Evolutionary conservation across 352 stramenopile genomes (phyloP).

Genomic region (Halophytophthora batemanensis): DNA sequence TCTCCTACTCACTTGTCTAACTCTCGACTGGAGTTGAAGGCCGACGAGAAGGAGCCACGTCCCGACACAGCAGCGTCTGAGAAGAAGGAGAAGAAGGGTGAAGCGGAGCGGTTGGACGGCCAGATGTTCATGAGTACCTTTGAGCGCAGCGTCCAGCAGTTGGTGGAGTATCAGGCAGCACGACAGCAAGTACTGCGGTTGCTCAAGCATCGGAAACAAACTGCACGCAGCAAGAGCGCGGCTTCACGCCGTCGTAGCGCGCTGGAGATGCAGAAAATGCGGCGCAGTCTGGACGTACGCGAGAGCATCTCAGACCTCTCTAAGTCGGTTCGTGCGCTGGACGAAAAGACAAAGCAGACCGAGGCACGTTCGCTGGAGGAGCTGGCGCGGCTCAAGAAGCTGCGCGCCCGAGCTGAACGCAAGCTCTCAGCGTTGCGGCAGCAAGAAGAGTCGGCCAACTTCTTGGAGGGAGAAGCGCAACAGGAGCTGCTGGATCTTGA

Average conservation of each 20-base stretch:
- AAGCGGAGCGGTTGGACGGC: slow-evolving; percentile 8
- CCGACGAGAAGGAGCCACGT: slow-evolving; percentile 3
- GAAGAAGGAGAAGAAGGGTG: slow-evolving; percentile 10
- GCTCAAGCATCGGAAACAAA: slow-evolving; percentile 63
- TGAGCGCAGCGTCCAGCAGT: slow-evolving; percentile 45
- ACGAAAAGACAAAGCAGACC: slow-evolving; percentile 53
- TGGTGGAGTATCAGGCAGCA: slow-evolving; percentile 59
- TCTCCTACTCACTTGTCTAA: slow-evolving; percentile 1
- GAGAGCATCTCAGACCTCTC: slow-evolving; percentile 77
- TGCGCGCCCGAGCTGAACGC: slow-evolving; percentile 59
- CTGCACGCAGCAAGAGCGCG: slow-evolving; percentile 56
- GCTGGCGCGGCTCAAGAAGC: slow-evolving; percentile 63
- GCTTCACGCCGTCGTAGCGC: slow-evolving; percentile 51
- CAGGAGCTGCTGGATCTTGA: slow-evolving; percentile 71
- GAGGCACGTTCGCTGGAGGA: slow-evolving; percentile 62
- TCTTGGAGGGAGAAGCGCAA: slow-evolving; percentile 57
- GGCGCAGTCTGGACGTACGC: slow-evolving; percentile 63
- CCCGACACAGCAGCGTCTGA: slow-evolving; percentile 5
- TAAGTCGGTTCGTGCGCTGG: slow-evolving; percentile 50
- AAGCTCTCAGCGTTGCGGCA: slow-evolving; percentile 49
- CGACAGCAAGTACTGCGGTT: slow-evolving; percentile 58
- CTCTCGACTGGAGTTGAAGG: slow-evolving; percentile 1
- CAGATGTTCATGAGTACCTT: slow-evolving; percentile 28
- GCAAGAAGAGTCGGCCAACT: slow-evolving; percentile 49
- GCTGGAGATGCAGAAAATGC: slow-evolving; percentile 83